A percentile compares a stretch with the other conserved stretches of the same genome.
Evolutionary conservation across 2,329 filamentous ascomycete species (phyloP).

Genomic region (Plenodomus tracheiphilus): DNA sequence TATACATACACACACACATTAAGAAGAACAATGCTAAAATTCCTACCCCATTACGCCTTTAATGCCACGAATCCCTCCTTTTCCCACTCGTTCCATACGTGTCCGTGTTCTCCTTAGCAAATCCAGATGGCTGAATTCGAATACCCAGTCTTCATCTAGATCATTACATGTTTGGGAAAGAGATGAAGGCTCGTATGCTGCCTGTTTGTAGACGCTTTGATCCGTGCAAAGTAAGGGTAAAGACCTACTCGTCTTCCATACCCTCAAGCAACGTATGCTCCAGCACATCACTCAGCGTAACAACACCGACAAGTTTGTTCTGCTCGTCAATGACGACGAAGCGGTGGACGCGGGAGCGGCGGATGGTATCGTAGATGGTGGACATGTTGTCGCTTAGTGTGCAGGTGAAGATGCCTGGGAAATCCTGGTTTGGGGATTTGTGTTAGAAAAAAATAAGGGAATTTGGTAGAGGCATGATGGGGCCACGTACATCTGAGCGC

Average conservation of each 20-base stretch:
- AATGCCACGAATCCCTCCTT: too few relatives aligned
- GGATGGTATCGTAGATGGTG: conserved; percentile 95
- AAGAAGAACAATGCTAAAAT: too few relatives aligned
- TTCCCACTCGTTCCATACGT: too few relatives aligned
- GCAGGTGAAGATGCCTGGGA: conserved; percentile 96
- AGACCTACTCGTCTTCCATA: conserved; percentile 55
- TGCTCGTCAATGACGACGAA: conserved; percentile 92
- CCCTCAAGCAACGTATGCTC: conserved; percentile 89
- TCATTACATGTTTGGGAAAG: too few relatives aligned
- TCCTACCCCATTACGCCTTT: too few relatives aligned
- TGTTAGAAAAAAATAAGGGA: neutral
- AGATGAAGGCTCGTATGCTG: too few relatives aligned
- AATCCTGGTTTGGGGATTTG: conserved; percentile 70
- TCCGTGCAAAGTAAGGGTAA: neutral
- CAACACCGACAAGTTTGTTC: conserved; percentile 80
- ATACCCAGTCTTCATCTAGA: too few relatives aligned
- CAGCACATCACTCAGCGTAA: conserved; percentile 94
- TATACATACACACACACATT: too few relatives aligned
- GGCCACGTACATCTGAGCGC: conserved; percentile 67
- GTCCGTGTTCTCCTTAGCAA: too few relatives aligned
- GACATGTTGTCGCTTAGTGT: conserved; percentile 88
- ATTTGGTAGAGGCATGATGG: too few relatives aligned
- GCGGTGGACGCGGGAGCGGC: conserved; percentile 90
- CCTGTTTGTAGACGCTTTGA: too few relatives aligned
- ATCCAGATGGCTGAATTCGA: too few relatives aligned